Conservation (phyloP, 257 asterid genomes). For the Leonotis leonurus region DNA sequence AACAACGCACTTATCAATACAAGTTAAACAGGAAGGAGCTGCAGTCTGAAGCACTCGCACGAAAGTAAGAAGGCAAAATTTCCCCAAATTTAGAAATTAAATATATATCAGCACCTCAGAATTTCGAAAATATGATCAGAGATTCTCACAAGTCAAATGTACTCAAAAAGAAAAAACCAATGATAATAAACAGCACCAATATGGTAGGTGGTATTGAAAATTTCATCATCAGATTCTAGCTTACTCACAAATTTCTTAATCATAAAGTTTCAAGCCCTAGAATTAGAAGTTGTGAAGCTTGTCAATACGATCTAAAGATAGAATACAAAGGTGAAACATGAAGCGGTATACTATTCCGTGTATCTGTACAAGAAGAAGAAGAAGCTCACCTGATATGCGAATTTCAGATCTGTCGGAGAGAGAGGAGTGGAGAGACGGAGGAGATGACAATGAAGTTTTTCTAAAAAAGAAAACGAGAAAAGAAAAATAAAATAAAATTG, state of each 20-base stretch:
- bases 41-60: background rate
- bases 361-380: background rate
- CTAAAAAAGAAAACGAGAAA: too few relatives aligned
- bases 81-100: too few relatives aligned
- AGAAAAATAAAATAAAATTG: too few relatives aligned
- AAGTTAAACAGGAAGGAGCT: background rate
- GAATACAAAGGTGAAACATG: background rate
- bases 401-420: conserved; percentile 26
- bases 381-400: conserved; percentile 29
- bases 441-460: conserved; percentile 6
- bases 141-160: conserved; percentile 4
- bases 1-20: background rate
- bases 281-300: background rate
- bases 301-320: background rate
- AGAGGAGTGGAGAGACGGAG: background rate
- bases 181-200: background rate
- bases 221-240: conserved; percentile 6
- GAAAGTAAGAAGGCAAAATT: background rate
- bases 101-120: conserved; percentile 2
- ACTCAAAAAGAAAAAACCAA: background rate
- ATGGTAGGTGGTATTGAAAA: background rate
- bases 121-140: conserved; percentile 9
- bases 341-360: background rate
- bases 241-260: background rate
- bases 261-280: conserved; percentile 22